Conservation (phyloP, 2,329 filamentous ascomycete species). For the Neoarthrinium moseri region DNA sequence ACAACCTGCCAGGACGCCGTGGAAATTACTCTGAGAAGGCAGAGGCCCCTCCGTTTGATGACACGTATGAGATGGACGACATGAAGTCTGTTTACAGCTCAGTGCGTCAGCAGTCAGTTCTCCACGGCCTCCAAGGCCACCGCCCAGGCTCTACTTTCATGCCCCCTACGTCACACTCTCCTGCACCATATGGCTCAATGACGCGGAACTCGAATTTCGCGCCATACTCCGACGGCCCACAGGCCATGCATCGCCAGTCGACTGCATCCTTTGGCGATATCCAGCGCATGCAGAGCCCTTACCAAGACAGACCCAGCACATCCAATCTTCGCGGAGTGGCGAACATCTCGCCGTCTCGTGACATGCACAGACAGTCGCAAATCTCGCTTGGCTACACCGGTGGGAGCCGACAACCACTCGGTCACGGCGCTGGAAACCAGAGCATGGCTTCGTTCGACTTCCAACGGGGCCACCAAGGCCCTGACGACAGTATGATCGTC, state of each 20-base stretch:
- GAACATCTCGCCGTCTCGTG: constrained; percentile 44
- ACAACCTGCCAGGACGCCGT: constrained; percentile 88
- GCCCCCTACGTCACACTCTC: constrained; percentile 69
- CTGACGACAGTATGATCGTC: constrained; percentile 76
- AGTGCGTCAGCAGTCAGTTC: constrained; percentile 81
- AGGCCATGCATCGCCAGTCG: constrained; percentile 68
- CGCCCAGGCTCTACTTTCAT: constrained; percentile 69
- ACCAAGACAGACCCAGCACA: constrained; percentile 62
- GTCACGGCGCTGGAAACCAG: constrained; percentile 40
- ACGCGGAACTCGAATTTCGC: constrained; percentile 40
- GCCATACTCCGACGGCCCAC: constrained; percentile 47
- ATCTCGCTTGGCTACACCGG: constrained; percentile 47
- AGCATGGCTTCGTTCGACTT: constrained; percentile 60
- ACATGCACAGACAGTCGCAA: constrained; percentile 39
- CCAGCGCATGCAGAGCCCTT: constrained; percentile 54
- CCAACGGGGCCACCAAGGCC: constrained; percentile 58
- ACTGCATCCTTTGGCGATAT: constrained; percentile 65
- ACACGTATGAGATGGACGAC: constrained; percentile 95
- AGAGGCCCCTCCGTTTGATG: constrained; percentile 59
- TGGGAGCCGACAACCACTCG: constrained; percentile 46
- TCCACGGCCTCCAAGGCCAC: constrained; percentile 72
- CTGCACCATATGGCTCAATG: constrained; percentile 63
- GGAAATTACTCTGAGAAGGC: constrained; percentile 67
- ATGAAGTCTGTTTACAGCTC: constrained; percentile 96
- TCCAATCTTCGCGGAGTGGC: constrained; percentile 54